These are phyloP conservation scores for Claviceps sp. DNA, from an alignment of 2,329 filamentous ascomycete genomes.

Conservation along the genomic window DNA sequence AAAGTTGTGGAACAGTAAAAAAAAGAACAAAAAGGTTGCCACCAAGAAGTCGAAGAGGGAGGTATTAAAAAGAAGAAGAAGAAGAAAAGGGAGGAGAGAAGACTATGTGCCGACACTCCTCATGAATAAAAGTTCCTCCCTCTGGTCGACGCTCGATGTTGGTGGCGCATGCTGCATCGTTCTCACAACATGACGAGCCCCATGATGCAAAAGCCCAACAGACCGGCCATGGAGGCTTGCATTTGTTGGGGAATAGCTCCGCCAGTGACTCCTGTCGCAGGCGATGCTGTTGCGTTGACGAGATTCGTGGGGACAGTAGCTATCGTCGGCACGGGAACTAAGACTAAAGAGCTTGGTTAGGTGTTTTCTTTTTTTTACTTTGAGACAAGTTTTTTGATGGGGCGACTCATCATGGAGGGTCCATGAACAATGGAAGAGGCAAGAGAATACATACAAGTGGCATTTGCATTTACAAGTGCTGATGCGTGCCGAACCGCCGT, in stretches of 20 bases:
- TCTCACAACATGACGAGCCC: conserved; percentile 21
- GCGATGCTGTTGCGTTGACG: conserved; percentile 15
- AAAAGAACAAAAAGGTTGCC: background rate
- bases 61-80: background rate
- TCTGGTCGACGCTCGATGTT: background rate
- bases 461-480: background rate
- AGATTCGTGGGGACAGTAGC: conserved; percentile 6
- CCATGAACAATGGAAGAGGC: background rate
- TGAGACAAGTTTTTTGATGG: no score
- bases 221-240: conserved; percentile 20
- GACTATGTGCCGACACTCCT: background rate
- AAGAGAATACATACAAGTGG: conserved; percentile 2
- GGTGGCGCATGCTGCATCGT: background rate
- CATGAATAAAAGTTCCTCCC: background rate
- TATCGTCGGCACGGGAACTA: conserved; percentile 5
- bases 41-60: background rate
- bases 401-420: background rate
- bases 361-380: background rate
- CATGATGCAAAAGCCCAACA: conserved; percentile 25
- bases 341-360: conserved; percentile 2
- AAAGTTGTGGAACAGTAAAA: background rate
- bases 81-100: background rate
- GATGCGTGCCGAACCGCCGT: background rate
- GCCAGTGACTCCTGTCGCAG: conserved; percentile 16
- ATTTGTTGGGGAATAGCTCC: conserved; percentile 20